phyloP scores from a whole-genome alignment of 2,329 filamentous ascomycete species.

The Claviceps spartinae region DNA sequence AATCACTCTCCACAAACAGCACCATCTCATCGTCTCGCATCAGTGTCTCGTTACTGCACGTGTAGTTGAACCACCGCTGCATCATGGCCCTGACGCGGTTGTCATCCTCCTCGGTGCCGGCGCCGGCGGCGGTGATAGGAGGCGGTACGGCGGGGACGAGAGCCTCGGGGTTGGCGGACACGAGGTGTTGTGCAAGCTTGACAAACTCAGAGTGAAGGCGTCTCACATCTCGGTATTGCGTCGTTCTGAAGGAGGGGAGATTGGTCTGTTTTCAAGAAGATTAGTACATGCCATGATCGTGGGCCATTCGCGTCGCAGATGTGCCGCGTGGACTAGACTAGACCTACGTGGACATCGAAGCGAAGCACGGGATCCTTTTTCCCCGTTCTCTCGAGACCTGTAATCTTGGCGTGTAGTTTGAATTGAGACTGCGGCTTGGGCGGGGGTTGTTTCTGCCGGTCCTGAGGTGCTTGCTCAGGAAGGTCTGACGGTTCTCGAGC shows the following conservation, averaged over 20 bases:
- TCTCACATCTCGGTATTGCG: slow-evolving; percentile 93
- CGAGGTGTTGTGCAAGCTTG: slow-evolving; percentile 90
- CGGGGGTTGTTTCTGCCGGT: slow-evolving; percentile 39
- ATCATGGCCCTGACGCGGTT: slow-evolving; percentile 73
- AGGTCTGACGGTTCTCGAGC: slow-evolving; percentile 8
- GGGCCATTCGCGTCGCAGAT: too few relatives aligned
- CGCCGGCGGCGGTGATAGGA: slow-evolving; percentile 85
- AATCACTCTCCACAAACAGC: slow-evolving; percentile 97
- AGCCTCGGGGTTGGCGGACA: slow-evolving; percentile 94
- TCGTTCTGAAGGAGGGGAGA: slow-evolving; percentile 93
- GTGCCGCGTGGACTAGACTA: too few relatives aligned
- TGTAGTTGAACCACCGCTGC: slow-evolving; percentile 89
- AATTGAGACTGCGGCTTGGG: slow-evolving; percentile 51
- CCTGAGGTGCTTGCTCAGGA: slow-evolving; percentile 15
- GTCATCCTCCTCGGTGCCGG: slow-evolving; percentile 94
- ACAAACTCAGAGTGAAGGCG: slow-evolving; percentile 91
- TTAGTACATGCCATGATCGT: too few relatives aligned
- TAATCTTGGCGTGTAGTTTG: slow-evolving; percentile 89
- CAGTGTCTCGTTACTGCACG: slow-evolving; percentile 82
- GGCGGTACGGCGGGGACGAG: slow-evolving; percentile 89
- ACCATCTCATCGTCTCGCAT: slow-evolving; percentile 96
- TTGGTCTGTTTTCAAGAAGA: slow-evolving; percentile 55
- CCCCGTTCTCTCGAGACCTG: slow-evolving; percentile 78
- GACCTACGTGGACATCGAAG: slow-evolving; percentile 83
- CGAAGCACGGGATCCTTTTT: slow-evolving; percentile 91